A percentile compares a stretch with the other conserved stretches of the same genome.
phyloP scores from a whole-genome alignment of 768 basidiomycete species.

The Kwoniella pini region DNA sequence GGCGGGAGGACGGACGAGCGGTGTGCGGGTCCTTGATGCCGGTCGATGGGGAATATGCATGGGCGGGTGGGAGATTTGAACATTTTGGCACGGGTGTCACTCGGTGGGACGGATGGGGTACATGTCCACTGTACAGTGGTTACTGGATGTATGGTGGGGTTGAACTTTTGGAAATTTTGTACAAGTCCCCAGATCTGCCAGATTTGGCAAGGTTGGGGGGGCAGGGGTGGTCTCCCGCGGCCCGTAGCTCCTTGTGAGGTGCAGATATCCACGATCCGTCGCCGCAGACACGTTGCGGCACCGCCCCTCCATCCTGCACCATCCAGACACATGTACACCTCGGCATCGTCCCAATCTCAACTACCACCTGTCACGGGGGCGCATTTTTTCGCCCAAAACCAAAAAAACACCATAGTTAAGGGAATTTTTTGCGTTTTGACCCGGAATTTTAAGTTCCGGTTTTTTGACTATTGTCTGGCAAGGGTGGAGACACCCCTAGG shows the following conservation, averaged over 20 bases:
- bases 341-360: slow-evolving; percentile 4
- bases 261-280: not conserved
- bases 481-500: slow-evolving; percentile 4
- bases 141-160: not conserved
- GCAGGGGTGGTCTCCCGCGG: slow-evolving; percentile 64
- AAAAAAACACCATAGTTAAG: slow-evolving; percentile 15
- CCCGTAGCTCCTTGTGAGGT: too few species aligned
- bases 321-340: not conserved
- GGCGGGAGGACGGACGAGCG: not conserved
- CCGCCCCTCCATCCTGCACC: not conserved
- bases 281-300: not conserved
- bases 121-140: not conserved
- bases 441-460: slow-evolving; percentile 18
- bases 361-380: slow-evolving; percentile 6
- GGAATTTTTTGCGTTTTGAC: slow-evolving; percentile 25
- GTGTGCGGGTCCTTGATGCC: not conserved
- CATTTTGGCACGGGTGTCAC: not conserved
- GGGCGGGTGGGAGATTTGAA: not conserved
- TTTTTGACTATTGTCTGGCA: slow-evolving; percentile 13
- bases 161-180: slow-evolving; percentile 36
- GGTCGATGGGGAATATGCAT: not conserved
- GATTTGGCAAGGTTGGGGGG: slow-evolving; percentile 72
- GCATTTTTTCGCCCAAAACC: slow-evolving; percentile 19
- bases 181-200: slow-evolving; percentile 71
- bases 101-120: slow-evolving; percentile 2